Evolutionary conservation across 2,329 filamentous ascomycete species (phyloP), one percentile per base, ranked within the genome.

Genomic region (Aspergillus sojae): DNA sequence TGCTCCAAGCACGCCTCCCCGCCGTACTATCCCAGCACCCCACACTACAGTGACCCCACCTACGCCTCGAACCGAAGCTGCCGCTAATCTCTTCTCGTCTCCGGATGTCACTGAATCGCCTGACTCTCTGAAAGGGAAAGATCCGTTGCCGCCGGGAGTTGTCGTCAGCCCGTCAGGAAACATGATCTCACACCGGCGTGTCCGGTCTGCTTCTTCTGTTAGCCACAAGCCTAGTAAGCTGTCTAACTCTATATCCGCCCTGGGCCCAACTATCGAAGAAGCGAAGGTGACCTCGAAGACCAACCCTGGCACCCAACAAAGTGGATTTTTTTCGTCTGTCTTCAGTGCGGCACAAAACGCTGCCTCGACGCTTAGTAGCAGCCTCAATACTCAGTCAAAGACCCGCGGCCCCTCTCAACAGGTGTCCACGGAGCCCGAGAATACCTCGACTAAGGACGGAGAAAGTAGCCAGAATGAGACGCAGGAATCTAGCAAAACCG

Each of bases 321-420:
- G 78, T 36, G 89, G 93, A 1, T 98, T 99, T 81, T 98, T 99
- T 79, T 96, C 93, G 5, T 94, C 92, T 30, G 91, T 99, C 74
- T 88, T 99, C 67, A 94, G 93, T 46, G 94, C 91, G 53, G 95
- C 95, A 21, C 94, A 98, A 78, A 97, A 91, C 84, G 94, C 94
- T 50, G 93, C 94, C 16, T 92, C 86, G 67, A 92, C 89, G 55
- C 89, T 97, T 54, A 87, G 88, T 56, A 94, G 88, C 74, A 82
- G 79, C 39, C 80, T 85, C 43, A 83, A 83, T 54, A 83, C 83
- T 34, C 83, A 87, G 58, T 79, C 82, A 9, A 85, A 76, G 62
- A 72, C 71, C 54, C 76, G 81, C 61, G 75, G 69, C 43, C 69
- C 70, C 36, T 74, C 78, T 6, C 75, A 75, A 50, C 48, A 68